Percentiles rank a stretch among this genome's conserved stretches.
Conservation (phyloP, 192 early-diverging fungal species). For the Coemansia sp. region DNA sequence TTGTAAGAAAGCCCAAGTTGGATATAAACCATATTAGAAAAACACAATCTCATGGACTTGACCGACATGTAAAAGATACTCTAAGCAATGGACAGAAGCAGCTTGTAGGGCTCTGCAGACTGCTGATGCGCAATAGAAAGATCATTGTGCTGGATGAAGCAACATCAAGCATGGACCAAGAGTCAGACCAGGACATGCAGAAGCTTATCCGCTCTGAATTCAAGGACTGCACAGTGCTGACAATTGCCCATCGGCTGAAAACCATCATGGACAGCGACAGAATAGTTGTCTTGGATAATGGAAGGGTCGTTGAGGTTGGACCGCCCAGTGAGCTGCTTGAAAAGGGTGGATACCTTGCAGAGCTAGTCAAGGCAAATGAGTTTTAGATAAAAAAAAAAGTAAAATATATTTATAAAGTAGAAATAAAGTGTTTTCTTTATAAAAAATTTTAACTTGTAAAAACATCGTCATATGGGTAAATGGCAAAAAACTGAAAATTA, state of each 20-base stretch:
- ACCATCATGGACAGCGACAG: conserved; percentile 68
- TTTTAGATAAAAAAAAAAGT: conserved; percentile 4
- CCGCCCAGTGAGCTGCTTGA: conserved; percentile 60
- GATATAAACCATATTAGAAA: neutral
- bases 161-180: conserved; percentile 62
- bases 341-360: conserved; percentile 32
- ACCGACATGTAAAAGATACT: conserved; percentile 51
- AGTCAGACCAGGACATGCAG: conserved; percentile 27
- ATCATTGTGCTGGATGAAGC: conserved; percentile 72
- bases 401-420: too few species aligned
- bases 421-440: too few species aligned
- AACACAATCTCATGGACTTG: neutral
- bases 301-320: conserved; percentile 64
- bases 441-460: too few species aligned
- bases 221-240: conserved; percentile 53
- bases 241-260: conserved; percentile 75
- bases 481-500: too few species aligned
- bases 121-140: conserved; percentile 55
- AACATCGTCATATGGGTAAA: too few species aligned
- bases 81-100: conserved; percentile 62
- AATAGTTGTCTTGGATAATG: conserved; percentile 74
- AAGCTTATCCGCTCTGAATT: conserved; percentile 56
- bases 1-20: neutral
- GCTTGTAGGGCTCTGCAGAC: conserved; percentile 63
- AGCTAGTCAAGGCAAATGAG: conserved; percentile 19